Evolutionary conservation across 1,284 basidiomycete species (phyloP), one percentile per base, ranked within the genome.

Genomic region (Trichosporon faecale): DNA sequence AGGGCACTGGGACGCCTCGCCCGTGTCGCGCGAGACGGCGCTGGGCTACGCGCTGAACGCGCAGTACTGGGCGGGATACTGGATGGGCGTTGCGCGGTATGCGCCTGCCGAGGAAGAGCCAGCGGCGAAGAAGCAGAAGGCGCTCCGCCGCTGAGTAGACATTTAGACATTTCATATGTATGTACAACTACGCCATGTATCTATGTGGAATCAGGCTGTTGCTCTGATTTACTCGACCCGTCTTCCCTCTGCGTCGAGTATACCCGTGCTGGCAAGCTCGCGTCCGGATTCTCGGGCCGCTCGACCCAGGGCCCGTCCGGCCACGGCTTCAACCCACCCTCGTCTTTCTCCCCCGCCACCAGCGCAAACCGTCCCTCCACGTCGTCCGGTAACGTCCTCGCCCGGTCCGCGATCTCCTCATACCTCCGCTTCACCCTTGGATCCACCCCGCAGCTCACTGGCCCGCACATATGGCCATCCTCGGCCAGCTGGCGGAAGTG

Each of bases 61-160:
- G 31, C 81, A 82, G 71, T 82, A 81, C 71, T 80, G 79, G 79
- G 81, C 81, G 1, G 81, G 81, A 27, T 82, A 80, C 73, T 82
- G 81, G 81, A 81, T 82, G 78, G 81, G 81, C 14, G 75, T 81
- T 9, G 79, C 80, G 18, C 27, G 29, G 29, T 61, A 61, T 14
- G 57, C 57, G 29, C 57, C 57, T 6, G 57, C 57, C n/a, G 57
- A 61, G 33, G 57, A 11, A 3, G 27, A 61, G 27, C 57, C 57
- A 29, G 27, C 57, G 18, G 29, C 29, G 29, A 61, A 61, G 57
- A 61, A 61, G 57, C 57, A 31, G 29, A 61, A 61, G 27, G 7
- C 29, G 2, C 57, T 61, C 16, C 57, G 57, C 12, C 57, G 57
- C 2, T 61, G 57, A 31, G 18, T 57, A 57, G 52, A 57, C 14